phyloP scores from a whole-genome alignment of 192 early-diverging fungal genomes.

The Backusella luteola region DNA sequence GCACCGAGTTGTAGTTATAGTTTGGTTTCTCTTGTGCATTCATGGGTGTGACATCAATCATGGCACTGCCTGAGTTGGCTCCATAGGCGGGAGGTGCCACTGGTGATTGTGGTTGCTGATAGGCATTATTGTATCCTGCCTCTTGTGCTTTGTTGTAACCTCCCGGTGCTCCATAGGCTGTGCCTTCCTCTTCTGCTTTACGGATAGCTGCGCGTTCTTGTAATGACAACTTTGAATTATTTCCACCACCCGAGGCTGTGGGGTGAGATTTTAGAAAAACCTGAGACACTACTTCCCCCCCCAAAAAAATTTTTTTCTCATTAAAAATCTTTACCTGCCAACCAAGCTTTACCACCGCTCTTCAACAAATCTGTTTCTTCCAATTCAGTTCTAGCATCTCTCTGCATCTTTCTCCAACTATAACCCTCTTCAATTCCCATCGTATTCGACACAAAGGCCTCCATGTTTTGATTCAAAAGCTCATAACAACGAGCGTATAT shows the following conservation, averaged over 20 bases:
- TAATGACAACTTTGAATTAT: constrained; percentile 27
- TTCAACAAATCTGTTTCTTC: constrained; percentile 32
- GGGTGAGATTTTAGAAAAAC: not conserved
- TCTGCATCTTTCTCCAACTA: constrained; percentile 15
- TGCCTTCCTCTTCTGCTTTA: constrained; percentile 21
- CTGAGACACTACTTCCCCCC: not conserved
- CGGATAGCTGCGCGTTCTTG: constrained; percentile 27
- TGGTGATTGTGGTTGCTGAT: not conserved
- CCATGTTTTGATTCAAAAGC: constrained; percentile 34
- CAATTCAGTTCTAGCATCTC: constrained; percentile 27
- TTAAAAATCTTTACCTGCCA: constrained; percentile 20
- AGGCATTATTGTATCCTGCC: not conserved
- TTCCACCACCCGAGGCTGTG: constrained; percentile 21
- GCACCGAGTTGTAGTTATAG: not conserved
- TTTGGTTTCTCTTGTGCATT: not conserved
- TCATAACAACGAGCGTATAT: constrained; percentile 60
- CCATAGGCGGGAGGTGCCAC: constrained; percentile 16
- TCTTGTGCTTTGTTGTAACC: not conserved
- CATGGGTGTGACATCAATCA: not conserved
- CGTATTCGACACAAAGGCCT: constrained; percentile 19
- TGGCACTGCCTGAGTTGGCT: not conserved
- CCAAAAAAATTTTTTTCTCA: not conserved
- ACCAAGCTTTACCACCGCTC: constrained; percentile 35
- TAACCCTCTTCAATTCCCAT: constrained; percentile 34
- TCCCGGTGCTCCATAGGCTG: not conserved